Base-by-base conservation (phyloP, 768 basidiomycete species). In the Auriculariales sp. region DNA sequence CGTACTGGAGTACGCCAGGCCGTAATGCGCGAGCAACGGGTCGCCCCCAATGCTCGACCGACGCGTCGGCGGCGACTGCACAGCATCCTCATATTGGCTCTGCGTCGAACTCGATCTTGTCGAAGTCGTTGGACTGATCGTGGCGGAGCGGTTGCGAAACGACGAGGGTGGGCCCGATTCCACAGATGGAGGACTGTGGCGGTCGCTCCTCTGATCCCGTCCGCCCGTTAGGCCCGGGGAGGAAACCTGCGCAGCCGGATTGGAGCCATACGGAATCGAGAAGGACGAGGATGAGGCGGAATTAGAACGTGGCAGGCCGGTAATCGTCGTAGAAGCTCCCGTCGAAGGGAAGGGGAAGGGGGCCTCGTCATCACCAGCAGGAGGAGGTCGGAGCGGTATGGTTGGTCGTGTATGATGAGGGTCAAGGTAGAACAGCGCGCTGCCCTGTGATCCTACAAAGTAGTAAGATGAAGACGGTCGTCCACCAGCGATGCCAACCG, bases 391-490 rank as follows among this genome's bases (percentile, higher is more conserved):
- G 1, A 92, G 69, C 0, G 86, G 81, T 2, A 94, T 67, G 0
- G 89, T 73, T 0, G 86, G 75, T 6, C 90, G 77, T 0, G 88
- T 71, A 57, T 92, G 78, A 59, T 86, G 81, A 2, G 84, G 83
- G 64, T 87, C 81, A 30, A 87, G 75, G 59, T 89, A 85, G 59
- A 90, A 82, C 5, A 98, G 72, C 46, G 79, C 84, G 54, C 92
- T 85, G 3, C 81, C 83, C 61, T 99, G 94, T 0, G 82, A 74
- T 14, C 90, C 94, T 45, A 99, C 87, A 60, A 99, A 99, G 64
- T 98, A 99, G 64, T 95, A 98, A 0, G 92, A 95, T 0, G 89
- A 92, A n/a, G 87, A 87, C 0, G 94, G 95, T 19, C 95, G 76
- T 2, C 94, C 94, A 32, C 95, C 94, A 0, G 94, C 92, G 49